A percentile compares a stretch with the other conserved stretches of the same genome.
Conservation (phyloP, 2,329 filamentous ascomycete genomes). For the Basipetospora chlamydospora region DNA sequence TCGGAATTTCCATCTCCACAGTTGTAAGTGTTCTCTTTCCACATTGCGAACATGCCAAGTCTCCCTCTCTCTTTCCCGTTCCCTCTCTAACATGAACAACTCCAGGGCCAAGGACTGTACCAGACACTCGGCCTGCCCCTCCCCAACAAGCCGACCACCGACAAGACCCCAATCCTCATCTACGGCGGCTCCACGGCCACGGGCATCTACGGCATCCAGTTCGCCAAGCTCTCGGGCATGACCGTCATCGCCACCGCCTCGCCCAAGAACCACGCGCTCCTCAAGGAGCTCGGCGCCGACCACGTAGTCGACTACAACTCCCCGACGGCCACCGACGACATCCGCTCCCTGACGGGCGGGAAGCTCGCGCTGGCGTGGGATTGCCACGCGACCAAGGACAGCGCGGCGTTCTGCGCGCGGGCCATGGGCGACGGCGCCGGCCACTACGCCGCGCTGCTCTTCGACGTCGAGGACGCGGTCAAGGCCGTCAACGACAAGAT, state of each 20-base stretch:
- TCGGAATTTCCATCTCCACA: conserved; percentile 28
- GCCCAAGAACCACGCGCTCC: conserved; percentile 22
- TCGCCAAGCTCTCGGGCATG: conserved; percentile 21
- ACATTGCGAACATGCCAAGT: too few relatives aligned
- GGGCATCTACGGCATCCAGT: conserved; percentile 31
- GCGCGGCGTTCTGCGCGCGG: conserved; percentile 16
- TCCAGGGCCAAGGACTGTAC: conserved; percentile 33
- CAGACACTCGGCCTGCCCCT: conserved; percentile 28
- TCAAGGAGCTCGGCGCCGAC: conserved; percentile 28
- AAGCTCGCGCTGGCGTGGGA: conserved; percentile 14
- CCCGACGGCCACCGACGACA: conserved; percentile 12
- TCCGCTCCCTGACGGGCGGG: conserved; percentile 12
- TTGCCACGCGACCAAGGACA: conserved; percentile 8
- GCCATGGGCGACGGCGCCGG: conserved; percentile 18
- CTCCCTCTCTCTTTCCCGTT: background rate
- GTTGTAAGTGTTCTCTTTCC: conserved; percentile 14
- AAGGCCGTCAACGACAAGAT: conserved; percentile 25
- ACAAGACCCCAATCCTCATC: conserved; percentile 21
- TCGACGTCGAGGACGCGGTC: conserved; percentile 21
- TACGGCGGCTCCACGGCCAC: conserved; percentile 36
- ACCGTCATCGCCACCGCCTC: conserved; percentile 23
- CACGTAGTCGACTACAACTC: conserved; percentile 29
- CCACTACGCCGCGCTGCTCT: conserved; percentile 25
- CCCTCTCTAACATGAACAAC: conserved; percentile 13
- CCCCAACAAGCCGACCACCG: conserved; percentile 23